phyloP scores from a whole-genome alignment of 2,329 filamentous ascomycete species.

The Aureobasidium mangrovei region DNA sequence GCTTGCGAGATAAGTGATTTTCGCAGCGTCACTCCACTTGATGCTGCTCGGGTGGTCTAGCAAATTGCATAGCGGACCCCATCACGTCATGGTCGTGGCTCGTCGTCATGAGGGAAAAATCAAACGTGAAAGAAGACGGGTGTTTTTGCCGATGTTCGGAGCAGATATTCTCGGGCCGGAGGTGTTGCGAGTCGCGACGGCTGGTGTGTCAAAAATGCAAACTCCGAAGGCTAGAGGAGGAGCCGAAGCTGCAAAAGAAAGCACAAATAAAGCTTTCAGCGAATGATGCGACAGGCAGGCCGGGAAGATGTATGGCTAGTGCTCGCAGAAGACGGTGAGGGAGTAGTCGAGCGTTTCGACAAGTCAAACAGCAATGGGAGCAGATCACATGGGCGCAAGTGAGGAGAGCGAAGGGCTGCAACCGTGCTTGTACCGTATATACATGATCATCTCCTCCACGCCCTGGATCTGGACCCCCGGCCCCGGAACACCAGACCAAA shows the following conservation, averaged over 20 bases:
- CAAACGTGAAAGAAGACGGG: neutral
- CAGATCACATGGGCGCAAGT: neutral
- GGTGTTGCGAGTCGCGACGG: neutral
- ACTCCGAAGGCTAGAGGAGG: slow-evolving; percentile 1
- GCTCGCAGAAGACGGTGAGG: neutral
- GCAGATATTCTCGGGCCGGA: neutral
- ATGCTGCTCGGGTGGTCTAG: neutral
- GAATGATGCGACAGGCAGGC: neutral
- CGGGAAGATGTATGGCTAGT: neutral
- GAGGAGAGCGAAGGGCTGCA: neutral
- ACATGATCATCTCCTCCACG: slow-evolving; percentile 5
- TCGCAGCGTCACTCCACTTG: neutral
- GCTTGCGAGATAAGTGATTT: too few relatives aligned
- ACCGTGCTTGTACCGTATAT: neutral
- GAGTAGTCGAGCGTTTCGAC: neutral
- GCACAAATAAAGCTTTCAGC: neutral
- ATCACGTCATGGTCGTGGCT: neutral
- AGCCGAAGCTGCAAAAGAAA: slow-evolving; percentile 4
- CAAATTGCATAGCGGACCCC: neutral
- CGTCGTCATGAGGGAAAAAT: neutral
- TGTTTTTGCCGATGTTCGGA: slow-evolving; percentile 3
- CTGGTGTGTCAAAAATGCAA: neutral
- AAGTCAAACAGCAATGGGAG: neutral
- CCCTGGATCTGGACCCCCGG: neutral
- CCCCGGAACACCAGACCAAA: slow-evolving; percentile 4